Evolutionary conservation across 192 early-diverging fungal species (phyloP).

Genomic region (Podila epigama): DNA sequence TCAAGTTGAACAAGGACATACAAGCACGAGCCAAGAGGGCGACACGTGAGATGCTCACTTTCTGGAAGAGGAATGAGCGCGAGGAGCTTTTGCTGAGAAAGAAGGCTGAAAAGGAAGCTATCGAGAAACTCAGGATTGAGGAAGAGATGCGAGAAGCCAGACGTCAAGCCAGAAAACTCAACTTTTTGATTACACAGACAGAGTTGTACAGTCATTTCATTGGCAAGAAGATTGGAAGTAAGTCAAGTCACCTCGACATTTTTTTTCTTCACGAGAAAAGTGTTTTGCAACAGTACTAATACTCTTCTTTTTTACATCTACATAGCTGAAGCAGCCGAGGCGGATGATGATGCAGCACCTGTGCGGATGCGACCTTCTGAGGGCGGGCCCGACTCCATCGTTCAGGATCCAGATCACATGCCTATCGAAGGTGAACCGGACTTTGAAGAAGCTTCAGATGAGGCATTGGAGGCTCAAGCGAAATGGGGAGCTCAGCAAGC

Average conservation of each 20-base stretch:
- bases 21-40: constrained; percentile 64
- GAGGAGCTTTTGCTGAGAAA: constrained; percentile 90
- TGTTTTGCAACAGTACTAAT: background rate
- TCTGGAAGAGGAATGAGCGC: constrained; percentile 92
- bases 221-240: constrained; percentile 76
- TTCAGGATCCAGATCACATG: constrained; percentile 39
- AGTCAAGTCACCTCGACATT: background rate
- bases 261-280: too few relatives aligned
- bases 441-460: constrained; percentile 70
- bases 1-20: constrained; percentile 67
- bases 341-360: constrained; percentile 28
- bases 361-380: constrained; percentile 24
- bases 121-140: constrained; percentile 77
- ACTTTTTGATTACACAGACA: constrained; percentile 92
- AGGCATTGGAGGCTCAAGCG: constrained; percentile 70
- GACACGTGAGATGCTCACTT: constrained; percentile 73
- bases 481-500: constrained; percentile 79
- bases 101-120: constrained; percentile 85
- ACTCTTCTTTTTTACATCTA: background rate
- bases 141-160: constrained; percentile 84
- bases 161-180: constrained; percentile 89
- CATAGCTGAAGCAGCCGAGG: constrained; percentile 32
- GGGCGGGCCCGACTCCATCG: constrained; percentile 12
- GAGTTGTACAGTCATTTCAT: constrained; percentile 94
- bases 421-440: constrained; percentile 39